Base-by-base conservation (phyloP, 2,329 filamentous ascomycete species). In the Chrysoporthe puriensis region DNA sequence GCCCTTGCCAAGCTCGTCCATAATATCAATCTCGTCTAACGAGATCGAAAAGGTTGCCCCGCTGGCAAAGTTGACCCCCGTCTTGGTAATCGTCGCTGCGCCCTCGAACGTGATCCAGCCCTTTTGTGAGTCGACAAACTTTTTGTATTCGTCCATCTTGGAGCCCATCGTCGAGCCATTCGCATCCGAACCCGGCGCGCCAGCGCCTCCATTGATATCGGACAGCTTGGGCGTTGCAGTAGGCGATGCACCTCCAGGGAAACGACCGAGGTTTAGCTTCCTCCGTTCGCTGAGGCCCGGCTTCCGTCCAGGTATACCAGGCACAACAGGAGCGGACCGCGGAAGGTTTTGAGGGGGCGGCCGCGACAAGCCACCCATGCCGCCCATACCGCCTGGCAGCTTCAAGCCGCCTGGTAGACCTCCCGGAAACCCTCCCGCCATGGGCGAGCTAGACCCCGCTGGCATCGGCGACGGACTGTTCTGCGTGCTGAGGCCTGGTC, bases 1-100 rank as follows among this genome's bases (percentile, higher is more conserved):
- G 52, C 96, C 96, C 79, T 98, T 99, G 59, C 96, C 96, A 14
- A 99, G 83, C 81, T 99, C 96, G 70, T 95, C 93, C 67, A 98
- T 77, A 1, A 93, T 95, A 74, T 98, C 93, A 6, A 99, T 92
- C 78, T 99, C 95, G 75, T 99, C 95, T 54, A 99, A 84, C 4
- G 95, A 98, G 75, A 99, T 98, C 75, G 86, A 93, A 79, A 99
- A 98, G 21, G 90, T 93, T 64, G 90, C 91, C 2, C 96, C 96
- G 67, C 91, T 94, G 34, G 91, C 90, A 76, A 99, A 99, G 75
- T 98, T 91, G 70, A 99, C 94, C 36, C 96, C 96, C 18, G 91
- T 89, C 36, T 92, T 90, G 71, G 94, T 95, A 64, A 99, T 92
- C 4, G 93, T 88, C 13, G 96, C 96, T 72, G 97, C 97, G 72